Percentiles rank a stretch among this genome's conserved stretches.
These are phyloP conservation scores for Aspergillus intermedius DNA, from an alignment of 2,329 filamentous ascomycete genomes.

Conservation along the genomic window DNA sequence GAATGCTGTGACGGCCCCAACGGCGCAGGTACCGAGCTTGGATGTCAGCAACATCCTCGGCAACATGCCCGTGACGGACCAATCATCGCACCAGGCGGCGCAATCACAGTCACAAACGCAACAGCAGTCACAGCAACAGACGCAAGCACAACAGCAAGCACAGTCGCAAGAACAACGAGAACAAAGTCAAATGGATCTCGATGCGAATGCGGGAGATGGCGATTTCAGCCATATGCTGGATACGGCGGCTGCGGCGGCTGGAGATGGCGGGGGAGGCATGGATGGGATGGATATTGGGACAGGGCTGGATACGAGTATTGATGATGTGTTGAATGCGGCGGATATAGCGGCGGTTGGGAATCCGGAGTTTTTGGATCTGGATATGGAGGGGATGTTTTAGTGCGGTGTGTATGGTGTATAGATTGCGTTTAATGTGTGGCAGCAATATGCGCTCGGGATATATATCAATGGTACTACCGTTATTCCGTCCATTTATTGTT, in stretches of 20 bases:
- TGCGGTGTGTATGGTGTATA: not conserved
- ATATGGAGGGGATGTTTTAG: constrained; percentile 42
- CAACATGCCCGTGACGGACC: constrained; percentile 26
- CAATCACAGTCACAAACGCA: no score
- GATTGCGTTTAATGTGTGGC: not conserved
- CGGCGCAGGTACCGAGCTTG: constrained; percentile 35
- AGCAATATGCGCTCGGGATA: not conserved
- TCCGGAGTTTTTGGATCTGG: constrained; percentile 39
- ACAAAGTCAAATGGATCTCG: constrained; percentile 29
- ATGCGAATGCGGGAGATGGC: constrained; percentile 9
- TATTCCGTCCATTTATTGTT: no score
- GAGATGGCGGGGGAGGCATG: constrained; percentile 24
- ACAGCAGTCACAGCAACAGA: no score
- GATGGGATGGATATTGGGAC: constrained; percentile 20
- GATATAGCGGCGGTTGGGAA: constrained; percentile 37
- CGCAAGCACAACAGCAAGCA: no score
- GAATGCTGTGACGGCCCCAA: constrained; percentile 32
- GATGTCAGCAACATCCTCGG: constrained; percentile 40
- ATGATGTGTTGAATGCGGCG: constrained; percentile 39
- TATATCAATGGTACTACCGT: not conserved
- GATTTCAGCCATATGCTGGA: constrained; percentile 36
- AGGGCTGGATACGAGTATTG: constrained; percentile 33
- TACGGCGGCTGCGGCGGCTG: constrained; percentile 30
- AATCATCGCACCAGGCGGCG: not conserved
- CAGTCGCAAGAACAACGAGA: constrained; percentile 8